Percentiles rank a stretch among this genome's conserved stretches.
phyloP scores from a whole-genome alignment of 1,139 yeast species.

The Taphrina populina region DNA sequence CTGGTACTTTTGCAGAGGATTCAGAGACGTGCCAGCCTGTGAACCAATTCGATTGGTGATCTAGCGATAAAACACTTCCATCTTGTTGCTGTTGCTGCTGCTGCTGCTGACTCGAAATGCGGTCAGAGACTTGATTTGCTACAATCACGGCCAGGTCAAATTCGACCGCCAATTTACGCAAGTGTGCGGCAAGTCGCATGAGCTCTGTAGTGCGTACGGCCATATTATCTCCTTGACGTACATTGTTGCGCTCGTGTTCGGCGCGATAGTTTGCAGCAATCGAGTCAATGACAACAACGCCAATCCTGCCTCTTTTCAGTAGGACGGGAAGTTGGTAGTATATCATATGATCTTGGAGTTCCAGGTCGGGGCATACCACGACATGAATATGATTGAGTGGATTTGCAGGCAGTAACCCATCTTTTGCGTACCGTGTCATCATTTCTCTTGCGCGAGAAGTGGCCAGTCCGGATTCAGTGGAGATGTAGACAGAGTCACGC shows the following conservation, averaged over 20 bases:
- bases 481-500: conserved; percentile 58
- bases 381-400: conserved; percentile 57
- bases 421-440: conserved; percentile 35
- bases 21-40: conserved; percentile 60
- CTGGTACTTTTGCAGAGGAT: conserved; percentile 34
- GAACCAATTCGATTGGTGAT: conserved; percentile 69
- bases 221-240: conserved; percentile 41
- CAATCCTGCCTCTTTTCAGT: conserved; percentile 49
- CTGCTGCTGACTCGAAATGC: conserved; percentile 35
- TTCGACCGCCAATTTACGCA: conserved; percentile 54
- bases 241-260: conserved; percentile 48
- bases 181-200: conserved; percentile 51
- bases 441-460: conserved; percentile 57
- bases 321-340: conserved; percentile 67
- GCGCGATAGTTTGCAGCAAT: conserved; percentile 82
- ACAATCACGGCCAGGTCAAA: conserved; percentile 63
- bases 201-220: conserved; percentile 45
- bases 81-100: too few species aligned
- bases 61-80: conserved; percentile 53
- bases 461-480: conserved; percentile 74
- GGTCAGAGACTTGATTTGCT: conserved; percentile 65
- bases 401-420: conserved; percentile 36
- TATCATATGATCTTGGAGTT: conserved; percentile 70
- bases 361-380: conserved; percentile 66
- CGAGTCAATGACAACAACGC: conserved; percentile 69